These are phyloP conservation scores for Lasiodiplodia sp. DNA, from an alignment of 2,329 filamentous ascomycete species.

Conservation along the genomic window DNA sequence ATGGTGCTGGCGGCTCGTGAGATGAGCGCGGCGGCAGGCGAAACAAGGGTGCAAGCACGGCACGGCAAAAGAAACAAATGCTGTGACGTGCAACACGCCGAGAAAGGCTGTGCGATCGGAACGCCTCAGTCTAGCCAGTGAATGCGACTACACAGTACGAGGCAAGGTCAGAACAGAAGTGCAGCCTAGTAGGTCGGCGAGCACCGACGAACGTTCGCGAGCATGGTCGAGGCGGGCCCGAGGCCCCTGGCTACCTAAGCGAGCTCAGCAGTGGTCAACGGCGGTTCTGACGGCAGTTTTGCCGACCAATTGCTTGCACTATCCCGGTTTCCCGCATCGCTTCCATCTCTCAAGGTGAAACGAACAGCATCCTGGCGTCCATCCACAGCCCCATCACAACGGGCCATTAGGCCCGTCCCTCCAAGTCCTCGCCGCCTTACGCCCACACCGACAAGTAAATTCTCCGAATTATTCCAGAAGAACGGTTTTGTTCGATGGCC, in stretches of 20 bases:
- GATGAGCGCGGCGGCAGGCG: background rate
- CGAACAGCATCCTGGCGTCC: background rate
- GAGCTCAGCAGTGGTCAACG: too few species aligned
- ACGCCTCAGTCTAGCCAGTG: background rate
- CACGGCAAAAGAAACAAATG: background rate
- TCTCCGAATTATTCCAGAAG: background rate
- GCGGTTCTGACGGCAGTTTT: too few species aligned
- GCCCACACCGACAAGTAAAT: background rate
- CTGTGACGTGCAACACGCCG: too few species aligned
- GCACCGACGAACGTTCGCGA: too few species aligned
- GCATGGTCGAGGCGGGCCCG: background rate
- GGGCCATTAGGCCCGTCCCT: background rate
- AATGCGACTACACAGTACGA: background rate
- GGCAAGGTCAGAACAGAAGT: background rate
- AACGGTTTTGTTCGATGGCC: background rate
- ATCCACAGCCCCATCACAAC: background rate
- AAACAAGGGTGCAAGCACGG: background rate
- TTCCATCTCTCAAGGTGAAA: background rate
- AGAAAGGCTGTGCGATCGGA: background rate
- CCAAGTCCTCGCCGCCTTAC: background rate
- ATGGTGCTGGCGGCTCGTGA: background rate
- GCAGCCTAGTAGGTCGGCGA: constrained; percentile 1
- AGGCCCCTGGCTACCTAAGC: background rate
- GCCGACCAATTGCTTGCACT: too few species aligned
- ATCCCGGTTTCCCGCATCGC: too few species aligned